Evolutionary conservation across 805 yeast genomes (phyloP).

Genomic region (Wickerhamiella allomyrinae): DNA sequence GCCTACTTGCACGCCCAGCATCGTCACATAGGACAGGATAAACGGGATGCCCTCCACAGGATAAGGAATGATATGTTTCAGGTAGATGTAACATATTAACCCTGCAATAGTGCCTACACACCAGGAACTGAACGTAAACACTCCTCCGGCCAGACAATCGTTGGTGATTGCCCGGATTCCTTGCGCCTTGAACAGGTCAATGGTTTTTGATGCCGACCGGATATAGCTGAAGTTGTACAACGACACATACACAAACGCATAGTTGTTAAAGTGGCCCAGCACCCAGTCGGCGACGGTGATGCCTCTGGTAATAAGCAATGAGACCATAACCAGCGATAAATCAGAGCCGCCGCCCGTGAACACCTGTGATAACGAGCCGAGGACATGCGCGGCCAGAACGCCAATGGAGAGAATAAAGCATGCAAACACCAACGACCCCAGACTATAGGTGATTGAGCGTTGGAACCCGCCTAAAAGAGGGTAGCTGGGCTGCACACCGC

Average conservation of each 20-base stretch:
- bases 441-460: constrained; percentile 70
- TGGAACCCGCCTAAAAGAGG: constrained; percentile 72
- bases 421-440: constrained; percentile 85
- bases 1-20: constrained; percentile 63
- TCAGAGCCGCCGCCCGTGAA: constrained; percentile 9
- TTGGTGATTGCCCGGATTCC: constrained; percentile 77
- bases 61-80: constrained; percentile 55
- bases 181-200: constrained; percentile 59
- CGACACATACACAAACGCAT: constrained; percentile 77
- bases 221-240: constrained; percentile 71
- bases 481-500: constrained; percentile 32
- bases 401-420: constrained; percentile 57
- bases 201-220: constrained; percentile 66
- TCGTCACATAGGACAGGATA: constrained; percentile 55
- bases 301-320: constrained; percentile 23
- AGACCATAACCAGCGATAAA: constrained; percentile 11
- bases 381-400: constrained; percentile 32
- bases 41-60: constrained; percentile 34
- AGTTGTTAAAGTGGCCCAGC: constrained; percentile 75
- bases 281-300: constrained; percentile 60
- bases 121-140: constrained; percentile 60
- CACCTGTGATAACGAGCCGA: constrained; percentile 11
- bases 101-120: constrained; percentile 57
- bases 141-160: constrained; percentile 68
- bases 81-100: constrained; percentile 48